Evolutionary conservation across 352 stramenopile species (phyloP), one percentile per base, ranked within the genome.

Genomic region (Peronospora farinosa): DNA sequence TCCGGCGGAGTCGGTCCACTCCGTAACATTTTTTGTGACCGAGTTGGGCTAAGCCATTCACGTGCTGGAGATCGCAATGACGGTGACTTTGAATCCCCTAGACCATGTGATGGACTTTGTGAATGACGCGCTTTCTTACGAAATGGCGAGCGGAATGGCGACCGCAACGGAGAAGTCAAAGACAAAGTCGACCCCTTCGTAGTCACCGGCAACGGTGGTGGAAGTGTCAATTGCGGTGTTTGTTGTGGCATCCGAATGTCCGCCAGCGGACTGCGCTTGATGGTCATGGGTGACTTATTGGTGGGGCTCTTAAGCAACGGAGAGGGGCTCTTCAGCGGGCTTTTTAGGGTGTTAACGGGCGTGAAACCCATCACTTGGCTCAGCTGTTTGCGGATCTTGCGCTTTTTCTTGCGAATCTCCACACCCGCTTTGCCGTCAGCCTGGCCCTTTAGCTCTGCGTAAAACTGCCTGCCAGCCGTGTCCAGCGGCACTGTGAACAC

Each of bases 381-480:
- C 27, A 92, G 47, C 40, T 86, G 63, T 27, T 82, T 81, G 28
- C 78, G 74, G 53, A 92, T 86, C 67, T 92, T 89, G 39, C 79
- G 74, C 63, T 84, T 88, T 59, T 87, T 90, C 39, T 70, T 72
- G 40, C 68, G 72, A 23, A 83, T 54, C 31, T 84, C 74, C 12
- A 80, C 42, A 0, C 63, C 66, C 0, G 49, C 41, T 19, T 85
- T 75, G 37, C 75, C 78, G 3, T 86, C 77, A 15, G 86, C 72
- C 28, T 92, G 82, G 10, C 69, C 56, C 23, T 84, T 84, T 1
- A 92, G 53, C 5, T 89, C 69, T 0, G 51, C 25, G n/a, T 85
- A 66, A 37, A 92, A 92, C 25, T 72, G 52, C 40, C 79, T 83
- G 45, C 64, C 60, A 2, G 45, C 44, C 5, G 47, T 46, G 15